A percentile compares a stretch with the other conserved stretches of the same genome.
Evolutionary conservation across 2,329 filamentous ascomycete species (phyloP).

Genomic region (Beauveria caledonica): DNA sequence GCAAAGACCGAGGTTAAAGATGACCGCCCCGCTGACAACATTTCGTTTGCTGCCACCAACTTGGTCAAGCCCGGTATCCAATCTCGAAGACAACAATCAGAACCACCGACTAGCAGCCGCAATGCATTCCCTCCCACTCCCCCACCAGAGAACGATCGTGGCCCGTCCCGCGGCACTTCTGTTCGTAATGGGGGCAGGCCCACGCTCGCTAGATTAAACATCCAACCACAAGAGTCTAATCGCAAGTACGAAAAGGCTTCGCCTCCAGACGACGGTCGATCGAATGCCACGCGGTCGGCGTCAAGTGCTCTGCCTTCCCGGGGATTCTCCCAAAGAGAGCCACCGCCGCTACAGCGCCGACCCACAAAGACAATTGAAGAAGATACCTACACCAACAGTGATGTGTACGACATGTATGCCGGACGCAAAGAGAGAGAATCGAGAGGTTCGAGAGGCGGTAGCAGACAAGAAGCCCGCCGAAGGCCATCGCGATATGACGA

Average conservation of each 20-base stretch:
- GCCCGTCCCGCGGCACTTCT: slow-evolving; percentile 48
- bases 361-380: slow-evolving; percentile 37
- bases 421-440: slow-evolving; percentile 30
- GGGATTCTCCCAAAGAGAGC: slow-evolving; percentile 34
- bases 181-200: slow-evolving; percentile 54
- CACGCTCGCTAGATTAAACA: slow-evolving; percentile 54
- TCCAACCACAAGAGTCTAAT: slow-evolving; percentile 45
- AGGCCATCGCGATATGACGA: slow-evolving; percentile 60
- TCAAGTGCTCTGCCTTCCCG: slow-evolving; percentile 37
- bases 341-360: slow-evolving; percentile 21
- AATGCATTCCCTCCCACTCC: slow-evolving; percentile 97
- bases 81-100: slow-evolving; percentile 76
- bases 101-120: slow-evolving; percentile 65
- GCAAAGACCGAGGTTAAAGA: slow-evolving; percentile 54
- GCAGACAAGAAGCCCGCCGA: slow-evolving; percentile 12
- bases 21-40: slow-evolving; percentile 71
- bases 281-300: slow-evolving; percentile 34
- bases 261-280: slow-evolving; percentile 33
- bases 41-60: slow-evolving; percentile 89
- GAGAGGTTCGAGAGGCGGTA: slow-evolving; percentile 35
- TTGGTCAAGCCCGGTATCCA: slow-evolving; percentile 79
- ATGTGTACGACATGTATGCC: slow-evolving; percentile 59
- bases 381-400: slow-evolving; percentile 54
- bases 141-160: slow-evolving; percentile 77
- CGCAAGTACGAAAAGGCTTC: slow-evolving; percentile 48